These are phyloP conservation scores for Aspergillus fijiensis DNA, from an alignment of 2,329 filamentous ascomycete species.

Conservation along the genomic window DNA sequence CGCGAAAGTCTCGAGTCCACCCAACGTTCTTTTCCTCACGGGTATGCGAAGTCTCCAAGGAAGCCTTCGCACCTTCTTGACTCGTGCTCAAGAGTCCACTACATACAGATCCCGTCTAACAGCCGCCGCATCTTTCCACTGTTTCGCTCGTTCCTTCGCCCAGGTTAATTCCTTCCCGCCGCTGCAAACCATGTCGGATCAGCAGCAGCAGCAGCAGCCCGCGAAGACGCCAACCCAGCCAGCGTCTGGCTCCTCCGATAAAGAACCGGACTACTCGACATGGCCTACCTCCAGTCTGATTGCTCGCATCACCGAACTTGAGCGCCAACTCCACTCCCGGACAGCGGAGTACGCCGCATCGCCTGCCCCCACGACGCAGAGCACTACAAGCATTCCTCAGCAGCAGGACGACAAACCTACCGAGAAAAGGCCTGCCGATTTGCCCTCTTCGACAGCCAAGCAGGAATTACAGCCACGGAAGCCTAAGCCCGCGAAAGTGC, in stretches of 20 bases:
- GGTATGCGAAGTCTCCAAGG: slow-evolving; percentile 34
- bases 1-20: neutral
- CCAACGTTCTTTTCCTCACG: slow-evolving; percentile 10
- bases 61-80: slow-evolving; percentile 17
- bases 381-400: slow-evolving; percentile 10
- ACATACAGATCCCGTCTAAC: neutral
- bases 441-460: slow-evolving; percentile 13
- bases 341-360: slow-evolving; percentile 36
- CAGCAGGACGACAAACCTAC: slow-evolving; percentile 19
- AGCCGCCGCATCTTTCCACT: slow-evolving; percentile 14
- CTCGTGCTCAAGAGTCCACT: slow-evolving; percentile 10
- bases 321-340: slow-evolving; percentile 61
- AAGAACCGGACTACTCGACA: slow-evolving; percentile 55
- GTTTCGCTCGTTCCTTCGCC: slow-evolving; percentile 9
- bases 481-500: slow-evolving; percentile 43
- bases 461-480: slow-evolving; percentile 25
- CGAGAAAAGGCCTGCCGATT: slow-evolving; percentile 21
- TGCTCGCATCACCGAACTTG: slow-evolving; percentile 65
- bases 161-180: slow-evolving; percentile 16
- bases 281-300: slow-evolving; percentile 71
- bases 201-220: slow-evolving; percentile 5
- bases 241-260: slow-evolving; percentile 7
- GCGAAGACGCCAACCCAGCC: slow-evolving; percentile 1
- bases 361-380: slow-evolving; percentile 2
- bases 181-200: slow-evolving; percentile 23